A percentile compares a stretch with the other conserved stretches of the same genome.
Conservation (phyloP, 805 yeast species). For the Deakozyma indianensis region DNA sequence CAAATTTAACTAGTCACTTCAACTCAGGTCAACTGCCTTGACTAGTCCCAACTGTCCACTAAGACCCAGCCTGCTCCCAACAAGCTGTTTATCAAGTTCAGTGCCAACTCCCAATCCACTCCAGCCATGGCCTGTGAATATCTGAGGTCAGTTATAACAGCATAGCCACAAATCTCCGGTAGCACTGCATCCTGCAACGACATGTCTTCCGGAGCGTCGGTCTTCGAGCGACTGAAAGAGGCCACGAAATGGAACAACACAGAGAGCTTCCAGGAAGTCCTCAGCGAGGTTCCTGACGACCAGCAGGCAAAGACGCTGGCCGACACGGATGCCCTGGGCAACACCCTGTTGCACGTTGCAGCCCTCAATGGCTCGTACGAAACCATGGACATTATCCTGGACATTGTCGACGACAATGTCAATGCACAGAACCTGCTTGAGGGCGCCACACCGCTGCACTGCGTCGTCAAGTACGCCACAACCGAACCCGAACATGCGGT, state of each 20-base stretch:
- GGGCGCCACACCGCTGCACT: constrained; percentile 83
- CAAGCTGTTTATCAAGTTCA: no score
- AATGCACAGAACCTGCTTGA: constrained; percentile 61
- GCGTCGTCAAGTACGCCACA: constrained; percentile 61
- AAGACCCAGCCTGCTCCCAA: no score
- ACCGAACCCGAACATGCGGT: constrained; percentile 77
- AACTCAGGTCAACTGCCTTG: no score
- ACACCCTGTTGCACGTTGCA: constrained; percentile 70
- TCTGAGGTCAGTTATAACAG: no score
- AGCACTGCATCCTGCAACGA: no score
- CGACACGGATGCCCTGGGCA: constrained; percentile 50
- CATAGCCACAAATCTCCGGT: no score
- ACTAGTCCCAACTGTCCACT: no score
- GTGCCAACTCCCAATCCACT: no score
- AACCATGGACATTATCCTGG: constrained; percentile 65
- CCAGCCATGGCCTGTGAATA: no score
- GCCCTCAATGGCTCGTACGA: constrained; percentile 73
- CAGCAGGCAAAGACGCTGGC: neutral
- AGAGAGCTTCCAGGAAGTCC: neutral
- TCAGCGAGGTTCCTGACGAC: neutral
- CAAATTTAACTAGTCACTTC: no score
- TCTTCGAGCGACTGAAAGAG: constrained; percentile 2
- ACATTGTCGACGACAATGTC: constrained; percentile 80
- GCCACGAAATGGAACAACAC: constrained; percentile 1
- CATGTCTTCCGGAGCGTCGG: constrained; percentile 1